Evolutionary conservation across 257 asterid species (phyloP), one percentile per base, ranked within the genome.

Genomic region (Misopates orontium): DNA sequence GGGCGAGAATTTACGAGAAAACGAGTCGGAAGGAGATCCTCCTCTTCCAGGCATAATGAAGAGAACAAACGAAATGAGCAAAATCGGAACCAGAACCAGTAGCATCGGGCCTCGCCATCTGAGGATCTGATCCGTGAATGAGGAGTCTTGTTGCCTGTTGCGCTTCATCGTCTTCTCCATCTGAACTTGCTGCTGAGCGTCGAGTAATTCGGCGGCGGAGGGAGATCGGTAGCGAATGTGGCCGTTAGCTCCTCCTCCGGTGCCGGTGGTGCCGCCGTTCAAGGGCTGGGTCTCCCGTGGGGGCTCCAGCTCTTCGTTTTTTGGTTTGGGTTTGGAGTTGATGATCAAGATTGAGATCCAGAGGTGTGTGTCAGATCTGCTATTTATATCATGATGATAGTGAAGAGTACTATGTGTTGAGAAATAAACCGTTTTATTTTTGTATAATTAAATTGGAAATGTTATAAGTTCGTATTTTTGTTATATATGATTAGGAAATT

Each of bases 141-240:
- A 64, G 50, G 82, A 85, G 13, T 68, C 73, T 68, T 74, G 84
- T 60, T 50, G 78, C 4, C 41, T 47, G 21, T 70, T 81, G 8
- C 91, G 77, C 77, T 87, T 91, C 53, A 83, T 44, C 58, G 75
- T 67, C 74, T 89, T 92, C 75, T 89, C 98, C 94, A 85, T 84
- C 74, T 78, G 89, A 67, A 72, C 82, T 69, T 63, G 82, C 75
- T 71, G 75, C 75, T 85, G 94, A 15, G 85, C 87, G 62, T 90
- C 93, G 41, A 86, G 67, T 14, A 92, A 87, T 60, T 92, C 98
- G 2, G 94, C 84, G 32, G 97, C 97, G 23, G 98, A 92, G 32
- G 98, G 98, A 53, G 98, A 92, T 53, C 98, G 91, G 58, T 77
- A 85, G 47, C 97, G 95, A 87, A 92, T 89, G 88, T 87, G 95